phyloP scores from a whole-genome alignment of 768 basidiomycete species.

The Russula virescens region DNA sequence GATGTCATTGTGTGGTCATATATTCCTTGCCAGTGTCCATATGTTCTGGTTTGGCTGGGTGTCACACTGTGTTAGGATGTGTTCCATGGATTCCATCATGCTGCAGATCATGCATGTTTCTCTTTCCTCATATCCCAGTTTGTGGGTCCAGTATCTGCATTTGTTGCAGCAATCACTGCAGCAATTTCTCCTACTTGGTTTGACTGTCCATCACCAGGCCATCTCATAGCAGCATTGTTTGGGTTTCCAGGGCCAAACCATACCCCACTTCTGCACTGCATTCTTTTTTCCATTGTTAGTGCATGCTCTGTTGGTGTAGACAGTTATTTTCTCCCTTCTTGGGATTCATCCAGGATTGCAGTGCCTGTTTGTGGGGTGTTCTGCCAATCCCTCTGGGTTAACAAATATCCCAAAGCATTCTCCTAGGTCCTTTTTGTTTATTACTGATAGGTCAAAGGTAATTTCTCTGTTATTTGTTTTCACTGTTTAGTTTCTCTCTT shows the following conservation, averaged over 20 bases:
- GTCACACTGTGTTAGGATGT: conserved; percentile 25
- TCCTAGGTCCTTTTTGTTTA: not conserved
- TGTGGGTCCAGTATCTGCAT: not conserved
- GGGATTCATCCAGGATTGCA: accelerated
- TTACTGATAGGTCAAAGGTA: not conserved
- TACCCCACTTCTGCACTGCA: conserved; percentile 7
- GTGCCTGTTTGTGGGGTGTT: not conserved
- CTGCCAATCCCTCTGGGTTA: not conserved
- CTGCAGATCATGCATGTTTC: not conserved
- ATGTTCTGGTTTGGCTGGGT: not conserved
- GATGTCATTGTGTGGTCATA: not conserved
- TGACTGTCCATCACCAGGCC: too few species aligned
- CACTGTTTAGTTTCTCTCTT: not conserved
- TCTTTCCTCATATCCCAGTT: not conserved
- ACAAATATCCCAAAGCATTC: conserved; percentile 1
- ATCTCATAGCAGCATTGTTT: too few species aligned
- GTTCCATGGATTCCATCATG: conserved; percentile 19
- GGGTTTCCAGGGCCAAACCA: too few species aligned
- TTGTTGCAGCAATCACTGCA: too few species aligned
- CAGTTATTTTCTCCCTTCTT: too few species aligned
- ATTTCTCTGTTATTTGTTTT: not conserved
- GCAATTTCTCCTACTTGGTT: too few species aligned
- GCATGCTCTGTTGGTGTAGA: conserved; percentile 31
- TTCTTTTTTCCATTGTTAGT: conserved; percentile 22
- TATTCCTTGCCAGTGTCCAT: not conserved